phyloP scores from a whole-genome alignment of 768 basidiomycete species.

The Chalciporus piperatus region DNA sequence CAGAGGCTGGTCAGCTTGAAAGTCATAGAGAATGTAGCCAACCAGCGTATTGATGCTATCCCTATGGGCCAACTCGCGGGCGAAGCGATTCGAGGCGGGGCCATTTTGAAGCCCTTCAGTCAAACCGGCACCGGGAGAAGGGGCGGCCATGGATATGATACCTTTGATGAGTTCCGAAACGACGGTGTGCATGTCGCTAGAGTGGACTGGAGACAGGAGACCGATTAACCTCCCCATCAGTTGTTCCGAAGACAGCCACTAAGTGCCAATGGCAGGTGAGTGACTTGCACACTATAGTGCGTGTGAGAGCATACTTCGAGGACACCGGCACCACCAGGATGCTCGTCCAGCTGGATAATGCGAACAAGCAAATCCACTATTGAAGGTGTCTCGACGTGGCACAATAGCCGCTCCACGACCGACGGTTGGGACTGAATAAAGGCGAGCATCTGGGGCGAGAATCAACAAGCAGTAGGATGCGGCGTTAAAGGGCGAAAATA shows the following conservation, averaged over 20 bases:
- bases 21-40: conserved; percentile 74
- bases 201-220: conserved; percentile 75
- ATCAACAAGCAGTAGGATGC: conserved; percentile 16
- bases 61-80: conserved; percentile 78
- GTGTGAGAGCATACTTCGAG: conserved; percentile 69
- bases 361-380: conserved; percentile 90
- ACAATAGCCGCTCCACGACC: conserved; percentile 77
- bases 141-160: conserved; percentile 91
- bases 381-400: conserved; percentile 85
- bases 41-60: conserved; percentile 70
- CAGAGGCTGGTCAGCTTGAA: conserved; percentile 30
- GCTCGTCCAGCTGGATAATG: conserved; percentile 86
- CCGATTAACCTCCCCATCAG: conserved; percentile 80
- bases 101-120: conserved; percentile 67
- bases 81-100: conserved; percentile 80
- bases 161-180: conserved; percentile 91
- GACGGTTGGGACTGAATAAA: conserved; percentile 85
- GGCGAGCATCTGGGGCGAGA: conserved; percentile 70
- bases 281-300: conserved; percentile 27
- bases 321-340: conserved; percentile 75
- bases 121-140: conserved; percentile 74
- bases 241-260: conserved; percentile 88
- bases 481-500: conserved; percentile 37
- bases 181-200: conserved; percentile 76
- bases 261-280: conserved; percentile 30